Evolutionary conservation across 2,329 filamentous ascomycete species (phyloP).

Genomic region (Cryphonectria naterciae): DNA sequence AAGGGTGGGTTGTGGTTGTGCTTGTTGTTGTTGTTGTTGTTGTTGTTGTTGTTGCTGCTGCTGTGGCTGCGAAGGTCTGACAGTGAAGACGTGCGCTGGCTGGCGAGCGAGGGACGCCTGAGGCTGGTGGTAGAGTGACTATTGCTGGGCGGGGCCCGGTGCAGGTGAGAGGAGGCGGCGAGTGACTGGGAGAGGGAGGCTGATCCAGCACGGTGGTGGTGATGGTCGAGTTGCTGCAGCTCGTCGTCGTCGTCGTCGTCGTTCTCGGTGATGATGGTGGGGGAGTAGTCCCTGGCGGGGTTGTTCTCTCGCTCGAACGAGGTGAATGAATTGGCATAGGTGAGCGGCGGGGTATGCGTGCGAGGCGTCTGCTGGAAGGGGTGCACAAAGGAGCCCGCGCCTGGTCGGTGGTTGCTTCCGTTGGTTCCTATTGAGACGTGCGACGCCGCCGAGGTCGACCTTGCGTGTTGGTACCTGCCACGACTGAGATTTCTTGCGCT

Average conservation of each 20-base stretch:
- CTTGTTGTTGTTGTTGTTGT: slow-evolving; percentile 39
- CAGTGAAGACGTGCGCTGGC: slow-evolving; percentile 37
- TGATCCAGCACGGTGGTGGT: slow-evolving; percentile 19
- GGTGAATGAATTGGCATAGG: slow-evolving; percentile 60
- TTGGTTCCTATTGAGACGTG: slow-evolving; percentile 60
- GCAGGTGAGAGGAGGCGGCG: slow-evolving; percentile 32
- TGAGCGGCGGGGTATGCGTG: slow-evolving; percentile 62
- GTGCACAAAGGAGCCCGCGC: slow-evolving; percentile 57
- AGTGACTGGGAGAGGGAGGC: slow-evolving; percentile 29
- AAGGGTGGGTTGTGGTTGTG: slow-evolving; percentile 13
- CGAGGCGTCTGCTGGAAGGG: slow-evolving; percentile 68
- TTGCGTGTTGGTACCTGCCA: slow-evolving; percentile 56
- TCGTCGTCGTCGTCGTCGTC: slow-evolving; percentile 51
- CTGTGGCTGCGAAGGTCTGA: slow-evolving; percentile 21
- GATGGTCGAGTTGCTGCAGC: background rate
- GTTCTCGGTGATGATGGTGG: slow-evolving; percentile 60
- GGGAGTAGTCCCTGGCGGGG: slow-evolving; percentile 54
- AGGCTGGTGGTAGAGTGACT: slow-evolving; percentile 35
- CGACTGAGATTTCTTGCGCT: slow-evolving; percentile 10
- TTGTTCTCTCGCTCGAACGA: slow-evolving; percentile 49
- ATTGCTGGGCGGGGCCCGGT: slow-evolving; percentile 38
- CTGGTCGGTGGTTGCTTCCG: slow-evolving; percentile 52
- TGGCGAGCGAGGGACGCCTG: slow-evolving; percentile 45
- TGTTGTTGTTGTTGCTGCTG: slow-evolving; percentile 43
- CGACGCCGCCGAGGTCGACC: slow-evolving; percentile 62